Percentiles rank a stretch among this genome's conserved stretches.
Evolutionary conservation across 805 yeast species (phyloP).

Genomic region (Brettanomyces sp.): DNA sequence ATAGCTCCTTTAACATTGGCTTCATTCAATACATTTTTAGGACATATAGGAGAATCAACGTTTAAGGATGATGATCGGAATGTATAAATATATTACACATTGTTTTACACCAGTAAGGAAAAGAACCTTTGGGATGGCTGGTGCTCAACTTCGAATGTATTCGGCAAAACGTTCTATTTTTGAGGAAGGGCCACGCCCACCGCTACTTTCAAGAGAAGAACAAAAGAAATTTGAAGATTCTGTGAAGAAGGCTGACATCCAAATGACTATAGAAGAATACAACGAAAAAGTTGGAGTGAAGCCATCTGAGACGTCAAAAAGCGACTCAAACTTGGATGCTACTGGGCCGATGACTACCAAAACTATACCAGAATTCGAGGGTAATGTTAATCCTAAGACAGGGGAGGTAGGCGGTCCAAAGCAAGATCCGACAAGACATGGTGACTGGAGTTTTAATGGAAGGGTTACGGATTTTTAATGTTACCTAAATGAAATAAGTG

Average conservation of each 20-base stretch:
- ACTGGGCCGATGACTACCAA: conserved; percentile 37
- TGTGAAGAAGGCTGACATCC: conserved; percentile 72
- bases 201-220: conserved; percentile 65
- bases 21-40: no score
- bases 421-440: conserved; percentile 80
- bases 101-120: no score
- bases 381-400: conserved; percentile 83
- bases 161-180: conserved; percentile 8
- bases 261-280: conserved; percentile 68
- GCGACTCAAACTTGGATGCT: neutral
- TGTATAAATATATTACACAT: no score
- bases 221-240: conserved; percentile 88
- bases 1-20: no score
- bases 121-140: neutral
- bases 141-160: conserved; percentile 1
- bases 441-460: conserved; percentile 93
- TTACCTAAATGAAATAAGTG: no score
- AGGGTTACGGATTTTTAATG: conserved; percentile 84
- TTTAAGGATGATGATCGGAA: no score
- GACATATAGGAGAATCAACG: no score
- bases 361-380: conserved; percentile 91
- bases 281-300: conserved; percentile 27
- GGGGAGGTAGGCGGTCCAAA: conserved; percentile 98
- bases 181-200: conserved; percentile 42
- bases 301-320: neutral